Percentiles rank a stretch among this genome's conserved stretches.
Conservation (phyloP, 2,329 filamentous ascomycete genomes). For the Sclerotinia nivalis region DNA sequence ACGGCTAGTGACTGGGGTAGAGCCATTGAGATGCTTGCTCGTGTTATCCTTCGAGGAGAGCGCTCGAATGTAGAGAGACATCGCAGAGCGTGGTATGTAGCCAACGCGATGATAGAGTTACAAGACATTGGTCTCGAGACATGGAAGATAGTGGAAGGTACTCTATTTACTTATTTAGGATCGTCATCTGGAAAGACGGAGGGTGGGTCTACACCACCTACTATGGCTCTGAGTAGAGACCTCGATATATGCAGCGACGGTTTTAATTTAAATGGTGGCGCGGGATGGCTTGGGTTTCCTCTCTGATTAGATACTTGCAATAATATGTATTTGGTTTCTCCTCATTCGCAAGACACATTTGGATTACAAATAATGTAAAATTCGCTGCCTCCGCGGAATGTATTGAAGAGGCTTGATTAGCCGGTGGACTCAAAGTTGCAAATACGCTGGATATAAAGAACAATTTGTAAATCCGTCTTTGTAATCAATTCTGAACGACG, state of each 20-base stretch:
- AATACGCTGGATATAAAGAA: background rate
- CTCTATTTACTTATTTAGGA: background rate
- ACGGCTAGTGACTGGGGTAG: background rate
- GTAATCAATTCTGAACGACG: conserved; percentile 15
- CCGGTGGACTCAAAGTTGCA: background rate
- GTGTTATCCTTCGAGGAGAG: conserved; percentile 8
- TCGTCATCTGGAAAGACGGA: background rate
- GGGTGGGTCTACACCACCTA: no score
- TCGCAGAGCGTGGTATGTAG: conserved; percentile 9
- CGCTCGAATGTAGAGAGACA: background rate
- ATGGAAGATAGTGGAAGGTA: conserved; percentile 4
- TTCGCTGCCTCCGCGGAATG: background rate
- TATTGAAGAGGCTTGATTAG: background rate
- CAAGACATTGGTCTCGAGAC: background rate
- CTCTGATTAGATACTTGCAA: background rate
- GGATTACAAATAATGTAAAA: background rate
- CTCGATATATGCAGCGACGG: background rate
- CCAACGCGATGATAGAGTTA: background rate
- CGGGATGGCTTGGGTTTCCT: background rate
- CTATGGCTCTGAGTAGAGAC: background rate
- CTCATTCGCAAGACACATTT: background rate
- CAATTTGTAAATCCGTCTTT: conserved; percentile 10
- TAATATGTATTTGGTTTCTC: background rate
- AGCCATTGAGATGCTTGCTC: conserved; percentile 11
- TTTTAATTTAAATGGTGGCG: background rate